These are phyloP conservation scores for Chaetomium globosum DNA, from an alignment of 2,329 filamentous ascomycete species.

Conservation along the genomic window DNA sequence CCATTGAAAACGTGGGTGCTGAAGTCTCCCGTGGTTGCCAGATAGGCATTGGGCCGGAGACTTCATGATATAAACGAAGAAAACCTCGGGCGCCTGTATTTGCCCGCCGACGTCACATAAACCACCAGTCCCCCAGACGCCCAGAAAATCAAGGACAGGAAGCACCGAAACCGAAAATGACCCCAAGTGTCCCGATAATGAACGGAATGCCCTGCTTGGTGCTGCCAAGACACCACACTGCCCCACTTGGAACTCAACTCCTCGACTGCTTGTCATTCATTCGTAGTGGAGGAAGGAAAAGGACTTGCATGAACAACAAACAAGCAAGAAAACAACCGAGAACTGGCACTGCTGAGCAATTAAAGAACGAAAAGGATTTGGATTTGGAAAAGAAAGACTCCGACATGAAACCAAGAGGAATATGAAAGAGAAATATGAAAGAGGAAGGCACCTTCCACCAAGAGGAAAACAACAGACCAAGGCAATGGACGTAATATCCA, in stretches of 20 bases:
- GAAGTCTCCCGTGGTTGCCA: not conserved
- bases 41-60: no score
- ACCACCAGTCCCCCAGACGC: not conserved
- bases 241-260: slow-evolving; percentile 11
- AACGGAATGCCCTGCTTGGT: not conserved
- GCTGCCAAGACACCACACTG: not conserved
- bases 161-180: not conserved
- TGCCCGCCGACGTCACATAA: not conserved
- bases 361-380: not conserved
- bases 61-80: slow-evolving; percentile 2
- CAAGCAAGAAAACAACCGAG: not conserved
- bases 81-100: not conserved
- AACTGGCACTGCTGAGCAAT: no score
- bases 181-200: not conserved
- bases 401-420: not conserved
- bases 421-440: no score
- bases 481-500: not conserved
- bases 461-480: not conserved
- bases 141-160: not conserved
- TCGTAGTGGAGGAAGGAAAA: not conserved
- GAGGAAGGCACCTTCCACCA: not conserved
- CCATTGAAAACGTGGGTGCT: slow-evolving; percentile 17
- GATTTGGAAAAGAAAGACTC: not conserved
- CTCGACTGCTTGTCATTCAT: not conserved
- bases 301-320: not conserved